Evolutionary conservation across 2,329 filamentous ascomycete species (phyloP), one percentile per base, ranked within the genome.

Genomic region (Drechslera avenae): DNA sequence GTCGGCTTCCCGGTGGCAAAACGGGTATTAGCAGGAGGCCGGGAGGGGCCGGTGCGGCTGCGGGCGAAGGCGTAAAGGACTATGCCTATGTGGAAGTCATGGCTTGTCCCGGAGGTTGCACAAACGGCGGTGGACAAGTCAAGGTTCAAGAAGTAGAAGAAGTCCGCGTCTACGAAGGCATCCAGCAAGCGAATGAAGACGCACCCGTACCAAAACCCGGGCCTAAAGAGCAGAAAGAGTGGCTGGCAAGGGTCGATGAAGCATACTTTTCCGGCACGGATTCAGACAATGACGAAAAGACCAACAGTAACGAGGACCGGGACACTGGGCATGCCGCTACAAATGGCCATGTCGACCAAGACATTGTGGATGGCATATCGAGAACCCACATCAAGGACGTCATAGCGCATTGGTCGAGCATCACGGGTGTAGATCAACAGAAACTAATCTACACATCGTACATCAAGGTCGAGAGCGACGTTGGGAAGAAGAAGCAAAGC

Each of bases 71-170:
- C 75, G 60, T 82, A 77, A 35, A 81, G 82, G 90, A 96, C 30
- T 92, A 92, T 71, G 83, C 88, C n/a, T 97, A 96, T 74, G 89
- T 97, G 21, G 94, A 99, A 75, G 94, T 99, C 51, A 99, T 99
- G 94, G 94, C 94, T 12, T 99, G 94, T 73, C 94, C 94, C 0
- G 94, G 94, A n/a, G 94, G 94, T 3, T 99, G 94, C 76, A 99
- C 94, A 46, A 99, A 99, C 65, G 94, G 94, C 2, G 94, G 94
- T 31, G 94, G 94, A 1, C 94, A 99, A 77, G 87, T 99, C 70
- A 96, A 96, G 69, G 84, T 90, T 19, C 89, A 91, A 45, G 94
- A 97, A 70, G 84, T 89, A 5, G 76, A 73, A 34, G 72, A 74
- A 4, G 55, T 81, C 19, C 60, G 76, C 8, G 54, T 66, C 54